phyloP scores from a whole-genome alignment of 495 filamentous ascomycete genomes.

The Penicillium lividum region DNA sequence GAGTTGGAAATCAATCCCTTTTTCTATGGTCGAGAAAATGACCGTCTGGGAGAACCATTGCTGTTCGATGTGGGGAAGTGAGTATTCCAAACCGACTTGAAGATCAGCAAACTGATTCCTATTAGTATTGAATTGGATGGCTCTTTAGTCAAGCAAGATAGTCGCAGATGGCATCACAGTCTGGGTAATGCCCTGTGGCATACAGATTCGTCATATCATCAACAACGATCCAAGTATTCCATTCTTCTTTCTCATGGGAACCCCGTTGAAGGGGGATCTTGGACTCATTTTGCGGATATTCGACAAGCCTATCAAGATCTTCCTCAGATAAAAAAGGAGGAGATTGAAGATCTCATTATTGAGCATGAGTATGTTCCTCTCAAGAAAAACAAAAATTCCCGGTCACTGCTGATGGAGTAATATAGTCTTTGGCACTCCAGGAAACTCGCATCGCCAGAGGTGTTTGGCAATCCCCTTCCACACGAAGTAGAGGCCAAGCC shows the following conservation, averaged over 20 bases:
- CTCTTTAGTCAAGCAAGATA: conserved; percentile 20
- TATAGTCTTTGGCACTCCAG: conserved; percentile 25
- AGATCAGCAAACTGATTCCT: neutral
- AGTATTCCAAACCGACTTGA: neutral
- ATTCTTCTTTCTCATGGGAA: conserved; percentile 25
- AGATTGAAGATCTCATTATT: conserved; percentile 22
- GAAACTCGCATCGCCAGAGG: conserved; percentile 21
- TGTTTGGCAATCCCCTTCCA: conserved; percentile 24
- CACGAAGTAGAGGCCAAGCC: conserved; percentile 26
- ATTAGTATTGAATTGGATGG: conserved; percentile 23
- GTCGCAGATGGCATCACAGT: conserved; percentile 26
- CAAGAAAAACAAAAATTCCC: neutral
- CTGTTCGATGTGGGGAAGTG: conserved; percentile 27
- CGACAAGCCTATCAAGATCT: conserved; percentile 20
- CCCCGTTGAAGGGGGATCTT: conserved; percentile 23
- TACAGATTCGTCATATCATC: conserved; percentile 27
- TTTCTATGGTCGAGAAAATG: conserved; percentile 26
- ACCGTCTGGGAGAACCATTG: conserved; percentile 20
- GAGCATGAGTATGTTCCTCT: conserved; percentile 23
- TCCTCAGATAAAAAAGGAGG: conserved; percentile 18
- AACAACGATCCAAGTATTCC: conserved; percentile 26
- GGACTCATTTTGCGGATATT: conserved; percentile 27
- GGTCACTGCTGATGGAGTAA: neutral
- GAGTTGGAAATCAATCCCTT: conserved; percentile 27
- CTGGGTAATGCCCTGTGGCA: conserved; percentile 28